phyloP scores from a whole-genome alignment of 2,329 filamentous ascomycete species.

The Colletotrichum sp. region DNA sequence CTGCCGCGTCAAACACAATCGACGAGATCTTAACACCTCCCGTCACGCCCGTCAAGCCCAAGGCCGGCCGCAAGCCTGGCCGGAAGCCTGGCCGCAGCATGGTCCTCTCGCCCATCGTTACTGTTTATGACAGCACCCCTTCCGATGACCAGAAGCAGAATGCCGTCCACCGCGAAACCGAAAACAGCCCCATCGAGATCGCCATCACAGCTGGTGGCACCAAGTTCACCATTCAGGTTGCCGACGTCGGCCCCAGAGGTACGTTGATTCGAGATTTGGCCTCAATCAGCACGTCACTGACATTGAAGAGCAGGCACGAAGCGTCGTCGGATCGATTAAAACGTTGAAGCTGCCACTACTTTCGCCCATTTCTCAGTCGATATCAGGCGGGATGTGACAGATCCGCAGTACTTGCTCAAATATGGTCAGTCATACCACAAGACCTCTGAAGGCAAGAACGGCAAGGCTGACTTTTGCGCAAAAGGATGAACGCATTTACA shows the following conservation, averaged over 20 bases:
- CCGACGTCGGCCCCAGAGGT: neutral
- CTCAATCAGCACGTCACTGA: neutral
- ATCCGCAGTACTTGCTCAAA: neutral
- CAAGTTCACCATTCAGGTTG: neutral
- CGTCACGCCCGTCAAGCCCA: too few relatives aligned
- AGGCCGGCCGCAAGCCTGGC: too few relatives aligned
- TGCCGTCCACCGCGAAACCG: neutral
- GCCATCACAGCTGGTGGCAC: neutral
- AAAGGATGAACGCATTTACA: neutral
- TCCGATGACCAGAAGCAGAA: neutral
- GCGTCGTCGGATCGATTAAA: neutral
- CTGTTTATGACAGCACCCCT: neutral
- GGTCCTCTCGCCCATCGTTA: neutral
- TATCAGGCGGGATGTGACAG: neutral
- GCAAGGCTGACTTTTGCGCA: neutral
- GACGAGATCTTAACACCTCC: too few relatives aligned
- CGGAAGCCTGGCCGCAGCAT: neutral
- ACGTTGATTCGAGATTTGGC: neutral
- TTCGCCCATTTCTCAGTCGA: rapidly evolving
- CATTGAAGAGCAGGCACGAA: neutral
- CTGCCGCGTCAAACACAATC: too few relatives aligned
- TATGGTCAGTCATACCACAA: neutral
- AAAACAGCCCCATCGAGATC: neutral
- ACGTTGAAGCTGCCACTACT: rapidly evolving
- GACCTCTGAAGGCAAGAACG: neutral